Conservation (phyloP, 352 stramenopile species). For the Pythium brachiatum region DNA sequence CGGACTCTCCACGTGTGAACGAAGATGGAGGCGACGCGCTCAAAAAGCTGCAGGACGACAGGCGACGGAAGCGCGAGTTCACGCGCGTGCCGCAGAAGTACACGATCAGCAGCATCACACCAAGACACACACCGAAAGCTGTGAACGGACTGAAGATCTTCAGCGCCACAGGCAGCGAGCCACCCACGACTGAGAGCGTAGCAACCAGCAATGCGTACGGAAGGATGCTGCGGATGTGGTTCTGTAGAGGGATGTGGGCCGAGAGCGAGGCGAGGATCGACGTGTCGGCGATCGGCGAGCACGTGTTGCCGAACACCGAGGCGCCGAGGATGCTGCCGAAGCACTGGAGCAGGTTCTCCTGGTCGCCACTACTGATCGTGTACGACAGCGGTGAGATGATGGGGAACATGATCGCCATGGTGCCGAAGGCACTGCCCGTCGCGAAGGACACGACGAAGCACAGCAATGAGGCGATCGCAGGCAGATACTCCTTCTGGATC, state of each 20-base stretch:
- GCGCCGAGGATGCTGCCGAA: constrained; percentile 86
- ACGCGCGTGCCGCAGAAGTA: constrained; percentile 80
- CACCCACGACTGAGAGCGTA: constrained; percentile 60
- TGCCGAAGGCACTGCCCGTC: constrained; percentile 88
- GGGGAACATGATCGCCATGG: constrained; percentile 93
- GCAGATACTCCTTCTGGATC: constrained; percentile 76
- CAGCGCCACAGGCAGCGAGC: constrained; percentile 67
- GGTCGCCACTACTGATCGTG: constrained; percentile 74
- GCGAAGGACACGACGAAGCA: constrained; percentile 90
- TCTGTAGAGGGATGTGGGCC: constrained; percentile 68
- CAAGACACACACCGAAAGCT: constrained; percentile 72
- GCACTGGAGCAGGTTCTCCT: constrained; percentile 81
- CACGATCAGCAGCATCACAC: constrained; percentile 66
- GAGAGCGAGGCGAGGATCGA: constrained; percentile 88
- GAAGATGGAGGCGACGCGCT: constrained; percentile 56
- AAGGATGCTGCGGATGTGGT: constrained; percentile 84
- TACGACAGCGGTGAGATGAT: constrained; percentile 87
- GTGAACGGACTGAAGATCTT: constrained; percentile 79
- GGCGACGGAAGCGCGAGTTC: constrained; percentile 70
- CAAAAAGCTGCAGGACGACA: constrained; percentile 75
- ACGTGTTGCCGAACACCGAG: constrained; percentile 87
- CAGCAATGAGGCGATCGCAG: constrained; percentile 77
- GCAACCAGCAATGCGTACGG: constrained; percentile 80
- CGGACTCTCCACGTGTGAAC: constrained; percentile 45
- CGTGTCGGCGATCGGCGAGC: constrained; percentile 92